Evolutionary conservation across 2,329 filamentous ascomycete species (phyloP).

Genomic region (Neofusicoccum laricinum): DNA sequence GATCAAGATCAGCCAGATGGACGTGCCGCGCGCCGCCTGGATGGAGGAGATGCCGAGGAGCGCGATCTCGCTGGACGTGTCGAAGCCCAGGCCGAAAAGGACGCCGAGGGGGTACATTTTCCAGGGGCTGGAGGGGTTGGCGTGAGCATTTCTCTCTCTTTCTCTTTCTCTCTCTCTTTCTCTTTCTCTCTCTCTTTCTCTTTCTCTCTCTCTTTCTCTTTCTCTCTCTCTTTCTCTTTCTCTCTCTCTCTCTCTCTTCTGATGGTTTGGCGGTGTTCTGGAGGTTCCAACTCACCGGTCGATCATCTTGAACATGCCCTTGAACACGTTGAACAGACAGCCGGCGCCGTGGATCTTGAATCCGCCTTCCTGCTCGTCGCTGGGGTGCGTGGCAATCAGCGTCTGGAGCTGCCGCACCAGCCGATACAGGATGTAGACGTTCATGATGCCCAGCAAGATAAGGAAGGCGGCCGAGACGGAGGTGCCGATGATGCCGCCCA

Average conservation of each 20-base stretch:
- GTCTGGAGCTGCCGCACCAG: slow-evolving; percentile 66
- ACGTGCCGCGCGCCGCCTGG: slow-evolving; percentile 80
- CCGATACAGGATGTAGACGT: slow-evolving; percentile 79
- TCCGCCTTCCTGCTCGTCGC: slow-evolving; percentile 44
- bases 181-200: too few species aligned
- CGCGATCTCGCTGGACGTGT: slow-evolving; percentile 92
- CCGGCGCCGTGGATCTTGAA: slow-evolving; percentile 75
- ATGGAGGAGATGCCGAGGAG: slow-evolving; percentile 86
- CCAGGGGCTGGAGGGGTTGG: slow-evolving; percentile 59
- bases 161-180: too few species aligned
- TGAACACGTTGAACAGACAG: slow-evolving; percentile 68
- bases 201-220: too few species aligned
- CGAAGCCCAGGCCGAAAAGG: slow-evolving; percentile 85
- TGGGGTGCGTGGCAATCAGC: slow-evolving; percentile 51
- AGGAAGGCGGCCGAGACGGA: slow-evolving; percentile 81
- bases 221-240: too few species aligned
- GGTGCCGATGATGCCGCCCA: slow-evolving; percentile 88
- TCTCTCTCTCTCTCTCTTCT: not conserved
- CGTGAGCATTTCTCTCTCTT: not conserved
- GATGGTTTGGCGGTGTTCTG: not conserved
- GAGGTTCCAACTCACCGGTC: slow-evolving; percentile 41
- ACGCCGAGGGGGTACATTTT: slow-evolving; percentile 94
- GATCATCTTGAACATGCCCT: slow-evolving; percentile 71
- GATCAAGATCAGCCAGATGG: slow-evolving; percentile 89
- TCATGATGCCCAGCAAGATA: slow-evolving; percentile 77